Percentiles rank a stretch among this genome's conserved stretches.
Conservation (phyloP, 1,284 basidiomycete species). For the Psilocybe mexicana region DNA sequence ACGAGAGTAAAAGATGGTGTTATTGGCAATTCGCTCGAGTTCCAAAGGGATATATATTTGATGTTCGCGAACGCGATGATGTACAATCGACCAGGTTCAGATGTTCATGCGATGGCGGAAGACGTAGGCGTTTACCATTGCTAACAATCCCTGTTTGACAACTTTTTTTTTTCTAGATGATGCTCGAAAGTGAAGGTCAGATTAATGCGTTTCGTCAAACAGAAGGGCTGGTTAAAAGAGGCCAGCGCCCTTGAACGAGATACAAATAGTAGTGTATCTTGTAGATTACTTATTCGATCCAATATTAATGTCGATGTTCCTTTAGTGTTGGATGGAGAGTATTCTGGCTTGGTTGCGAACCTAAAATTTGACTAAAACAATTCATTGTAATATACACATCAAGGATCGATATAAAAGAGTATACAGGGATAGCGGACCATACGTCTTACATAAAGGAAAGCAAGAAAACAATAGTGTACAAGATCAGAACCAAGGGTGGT, state of each 20-base stretch:
- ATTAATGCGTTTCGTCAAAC: constrained; percentile 79
- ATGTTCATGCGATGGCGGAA: constrained; percentile 86
- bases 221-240: constrained; percentile 59
- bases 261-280: too few species aligned
- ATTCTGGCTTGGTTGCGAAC: neutral
- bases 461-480: constrained; percentile 52
- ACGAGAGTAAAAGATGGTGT: constrained; percentile 78
- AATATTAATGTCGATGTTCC: too few species aligned
- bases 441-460: constrained; percentile 41
- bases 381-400: too few species aligned
- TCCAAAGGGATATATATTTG: constrained; percentile 85
- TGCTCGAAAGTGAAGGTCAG: constrained; percentile 77
- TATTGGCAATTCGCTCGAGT: constrained; percentile 81
- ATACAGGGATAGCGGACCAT: neutral
- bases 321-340: too few species aligned
- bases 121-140: constrained; percentile 54
- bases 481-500: constrained; percentile 80
- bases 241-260: neutral
- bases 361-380: neutral
- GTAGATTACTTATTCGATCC: neutral
- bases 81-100: constrained; percentile 86
- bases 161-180: constrained; percentile 61
- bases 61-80: constrained; percentile 97
- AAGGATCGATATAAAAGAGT: too few species aligned
- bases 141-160: constrained; percentile 1